Evolutionary conservation across 192 early-diverging fungal species (phyloP), one percentile per base, ranked within the genome.

Genomic region (Gamsiella multidivaricata): DNA sequence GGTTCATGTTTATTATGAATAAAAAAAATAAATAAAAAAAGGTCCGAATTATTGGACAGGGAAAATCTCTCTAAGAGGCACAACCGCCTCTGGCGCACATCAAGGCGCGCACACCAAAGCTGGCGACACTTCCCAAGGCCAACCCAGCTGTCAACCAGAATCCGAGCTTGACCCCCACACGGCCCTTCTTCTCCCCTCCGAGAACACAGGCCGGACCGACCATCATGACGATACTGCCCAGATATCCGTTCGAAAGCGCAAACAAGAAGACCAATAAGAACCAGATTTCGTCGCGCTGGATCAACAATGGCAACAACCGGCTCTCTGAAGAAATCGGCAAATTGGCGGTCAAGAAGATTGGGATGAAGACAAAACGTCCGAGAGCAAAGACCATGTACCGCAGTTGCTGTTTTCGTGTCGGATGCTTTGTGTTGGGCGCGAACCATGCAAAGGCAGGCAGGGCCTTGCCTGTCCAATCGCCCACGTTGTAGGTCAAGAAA

Each of bases 401-500:
- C 72, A 56, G 5, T 46, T 67, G 56, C 76, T 61, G 52, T 65
- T 71, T 42, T 43, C 88, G 39, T 51, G 90, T 36, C 50, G 81
- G 52, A 54, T 74, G 72, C 3, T 70, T 66, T 49, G 84, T 82
- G 53, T 83, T 82, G 28, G 86, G 87, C 2, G 70, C 68, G 32
- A 90, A 81, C 17, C 65, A 84, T 29, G 84, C 75, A 15, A 85
- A 41, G 22, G 87, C 65, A 18, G 84, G 84, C 23, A 88, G 70
- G 22, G 72, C 61, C 25, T 88, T 82, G 33, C 93, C 93, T 7
- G 88, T 22, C 86, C 89, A 92, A 62, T 95, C 93, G 49, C 90
- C 91, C 32, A 89, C 17, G 71, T 91, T 93, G 61, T 84, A 94
- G 12, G 86, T 53, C 56, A 95, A 79, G 61, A 94, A 95, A 51